Conservation (phyloP, 176 grass and related monocot genomes). For the Lolium multiflorum region DNA sequence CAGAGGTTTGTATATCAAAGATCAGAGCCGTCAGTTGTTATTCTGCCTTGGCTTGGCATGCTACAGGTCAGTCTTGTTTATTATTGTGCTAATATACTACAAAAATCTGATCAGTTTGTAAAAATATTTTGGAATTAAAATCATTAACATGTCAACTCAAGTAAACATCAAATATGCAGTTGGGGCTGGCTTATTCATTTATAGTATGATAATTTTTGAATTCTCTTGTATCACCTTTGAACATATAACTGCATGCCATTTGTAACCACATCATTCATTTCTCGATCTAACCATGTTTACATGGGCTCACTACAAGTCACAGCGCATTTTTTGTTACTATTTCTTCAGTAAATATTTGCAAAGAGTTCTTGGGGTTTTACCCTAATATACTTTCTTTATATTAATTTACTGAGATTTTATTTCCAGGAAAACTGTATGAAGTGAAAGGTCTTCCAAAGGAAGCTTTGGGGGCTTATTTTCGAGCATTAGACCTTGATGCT, state of each 20-base stretch:
- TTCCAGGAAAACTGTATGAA: slow-evolving; percentile 86
- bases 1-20: slow-evolving; percentile 78
- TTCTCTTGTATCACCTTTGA: slow-evolving; percentile 9
- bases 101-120: neutral
- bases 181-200: slow-evolving; percentile 5
- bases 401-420: slow-evolving; percentile 40
- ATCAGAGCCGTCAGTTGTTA: slow-evolving; percentile 60
- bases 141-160: slow-evolving; percentile 4
- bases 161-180: slow-evolving; percentile 6
- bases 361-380: neutral
- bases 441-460: slow-evolving; percentile 64
- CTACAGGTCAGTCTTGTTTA: slow-evolving; percentile 64
- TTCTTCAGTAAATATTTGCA: slow-evolving; percentile 26
- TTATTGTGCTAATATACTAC: slow-evolving; percentile 15
- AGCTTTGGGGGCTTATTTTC: slow-evolving; percentile 74
- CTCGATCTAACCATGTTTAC: neutral
- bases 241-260: slow-evolving; percentile 10
- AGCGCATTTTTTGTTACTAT: neutral
- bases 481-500: slow-evolving; percentile 72
- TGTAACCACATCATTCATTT: slow-evolving; percentile 12
- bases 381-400: slow-evolving; percentile 22
- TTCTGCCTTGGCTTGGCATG: slow-evolving; percentile 80
- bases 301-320: neutral
- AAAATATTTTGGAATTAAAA: neutral
- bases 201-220: neutral